Evolutionary conservation across 2,329 filamentous ascomycete species (phyloP), one percentile per base, ranked within the genome.

Genomic region (Nemania diffusa): DNA sequence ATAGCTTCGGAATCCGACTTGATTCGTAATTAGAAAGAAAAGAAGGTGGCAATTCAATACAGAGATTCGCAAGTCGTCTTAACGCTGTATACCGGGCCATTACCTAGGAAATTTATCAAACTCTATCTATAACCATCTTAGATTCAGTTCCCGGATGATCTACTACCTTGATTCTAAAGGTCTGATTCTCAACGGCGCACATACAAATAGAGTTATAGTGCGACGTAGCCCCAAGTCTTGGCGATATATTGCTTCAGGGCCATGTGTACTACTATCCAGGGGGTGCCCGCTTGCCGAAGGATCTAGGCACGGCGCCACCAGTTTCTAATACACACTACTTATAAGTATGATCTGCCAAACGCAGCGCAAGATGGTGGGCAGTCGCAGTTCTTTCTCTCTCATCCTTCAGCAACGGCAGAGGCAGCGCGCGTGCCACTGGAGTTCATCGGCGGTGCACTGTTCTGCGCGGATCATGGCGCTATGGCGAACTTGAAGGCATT

Each of bases 401-500:
- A 50, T 8, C 26, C 56, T 34, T 59, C 15, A 40, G 22, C 17
- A 57, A 64, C 27, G 46, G 51, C 26, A 44, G 55, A 51, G 24
- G 29, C 17, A 2, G 42, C 24, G n/a, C 40, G 53, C 44, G 52
- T 57, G n/a, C 26, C 46, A 59, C 24, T 44, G 20, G n/a, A 42
- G 17, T 50, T 51, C 63, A 44, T 27, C 37, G 42, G 50, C 51
- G 51, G 29, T 34, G 24, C 22, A 34, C 4, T 56, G 24, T 48
- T 20, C 50, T 62, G 32, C 32, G 24, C 34, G n/a, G 44, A 40
- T 29, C 32, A 62, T 65, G 62, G 57, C 63, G 63, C 32, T 11
- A 65, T 65, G 63, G 27, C 42, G 51, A 40, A 61, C 51, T 15
- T 61, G 40, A 60, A 62, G 32, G 48, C 53, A 56, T 42, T 65